Conservation (phyloP, 164 flowering plant species). For the Stephania japonica region DNA sequence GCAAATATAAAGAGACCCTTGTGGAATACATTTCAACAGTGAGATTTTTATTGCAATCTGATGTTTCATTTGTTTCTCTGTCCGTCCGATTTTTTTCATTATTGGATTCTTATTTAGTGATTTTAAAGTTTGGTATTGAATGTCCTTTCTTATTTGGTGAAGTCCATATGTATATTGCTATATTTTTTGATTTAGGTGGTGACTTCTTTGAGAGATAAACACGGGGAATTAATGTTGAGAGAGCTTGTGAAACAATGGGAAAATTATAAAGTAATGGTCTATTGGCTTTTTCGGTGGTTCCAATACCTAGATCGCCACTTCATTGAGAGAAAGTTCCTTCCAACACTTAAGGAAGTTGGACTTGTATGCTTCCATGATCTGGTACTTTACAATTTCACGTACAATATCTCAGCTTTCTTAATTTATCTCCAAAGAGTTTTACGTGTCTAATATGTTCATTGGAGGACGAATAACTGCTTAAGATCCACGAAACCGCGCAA, state of each 20-base stretch:
- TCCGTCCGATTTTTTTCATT: too few species aligned
- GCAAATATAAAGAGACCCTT: conserved; percentile 68
- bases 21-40: conserved; percentile 71
- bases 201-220: conserved; percentile 85
- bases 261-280: conserved; percentile 91
- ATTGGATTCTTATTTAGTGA: too few species aligned
- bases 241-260: conserved; percentile 95
- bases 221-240: conserved; percentile 90
- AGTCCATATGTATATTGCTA: neutral
- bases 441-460: neutral
- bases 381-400: conserved; percentile 35
- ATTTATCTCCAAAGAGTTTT: neutral
- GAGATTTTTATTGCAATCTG: conserved; percentile 14
- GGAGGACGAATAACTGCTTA: neutral
- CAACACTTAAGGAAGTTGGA: conserved; percentile 88
- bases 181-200: conserved; percentile 45
- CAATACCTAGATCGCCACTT: conserved; percentile 84
- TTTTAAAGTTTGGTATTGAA: too few species aligned
- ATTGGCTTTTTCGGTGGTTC: conserved; percentile 94
- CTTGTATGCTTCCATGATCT: conserved; percentile 84
- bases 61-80: too few species aligned
- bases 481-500: neutral
- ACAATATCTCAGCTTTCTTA: neutral
- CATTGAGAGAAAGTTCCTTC: conserved; percentile 80
- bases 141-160: too few species aligned